Base-by-base conservation (phyloP, 257 asterid species). In the Scutellaria minor region DNA sequence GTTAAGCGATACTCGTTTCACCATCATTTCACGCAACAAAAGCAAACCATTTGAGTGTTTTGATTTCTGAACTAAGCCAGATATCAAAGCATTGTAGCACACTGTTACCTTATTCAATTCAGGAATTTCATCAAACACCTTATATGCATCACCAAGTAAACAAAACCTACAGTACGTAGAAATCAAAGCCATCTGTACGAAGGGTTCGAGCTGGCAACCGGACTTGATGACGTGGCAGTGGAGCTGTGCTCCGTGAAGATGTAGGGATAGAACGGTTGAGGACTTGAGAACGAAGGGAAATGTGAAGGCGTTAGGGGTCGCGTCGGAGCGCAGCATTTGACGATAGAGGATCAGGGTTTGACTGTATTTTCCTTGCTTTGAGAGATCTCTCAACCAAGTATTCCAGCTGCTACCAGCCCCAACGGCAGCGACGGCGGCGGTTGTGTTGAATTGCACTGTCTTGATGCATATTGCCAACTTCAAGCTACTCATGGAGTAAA, bases 241-340 rank as follows among this genome's bases (percentile, higher is more conserved):
- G 68, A 94, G 87, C 78, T 84, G 86, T 18, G 77, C 18, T 48
- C 90, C 96, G 18, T 88, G 51, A 39, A 70, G 6, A 9, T 86
- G 85, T 74, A 87, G 79, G 59, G 84, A 77, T 12, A 88, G 75
- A 15, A 92, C 78, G 65, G 96, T 87, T 9, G 89, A 79, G 59
- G 97, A 93, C 80, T 93, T 93, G 84, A 89, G 88, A 48, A 79
- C 58, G 77, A 91, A 93, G 24, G 98, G 96, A 68, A 89, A 91
- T 53, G 97, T 89, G 93, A 88, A 94, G 75, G 97, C 90, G 78
- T 87, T 87, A 0, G 97, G 96, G 70, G 73, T 47, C 72, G 83
- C 80, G 64, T 85, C 87, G 41, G 92, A 88, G 2, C 85, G 88
- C 75, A 94, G 88, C 95, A 92, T 89, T 78, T 82, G 84, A 67